Evolutionary conservation across 2,329 filamentous ascomycete genomes (phyloP).

Genomic region (Ampelomyces quisqualis): DNA sequence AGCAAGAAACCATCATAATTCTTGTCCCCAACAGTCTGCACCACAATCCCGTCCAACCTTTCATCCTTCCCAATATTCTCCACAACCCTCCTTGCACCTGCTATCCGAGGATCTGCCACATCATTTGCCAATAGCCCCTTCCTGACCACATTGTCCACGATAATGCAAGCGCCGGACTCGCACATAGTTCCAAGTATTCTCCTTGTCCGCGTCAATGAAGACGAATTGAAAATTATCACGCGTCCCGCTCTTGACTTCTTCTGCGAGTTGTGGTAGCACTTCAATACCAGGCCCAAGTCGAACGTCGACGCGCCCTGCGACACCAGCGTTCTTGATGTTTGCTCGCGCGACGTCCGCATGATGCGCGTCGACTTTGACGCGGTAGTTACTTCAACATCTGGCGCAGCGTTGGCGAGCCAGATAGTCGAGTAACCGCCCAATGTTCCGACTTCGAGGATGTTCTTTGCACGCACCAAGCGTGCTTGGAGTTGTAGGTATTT

Average conservation of each 20-base stretch:
- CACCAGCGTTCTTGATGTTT: constrained; percentile 47
- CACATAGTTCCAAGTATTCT: constrained; percentile 52
- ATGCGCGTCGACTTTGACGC: constrained; percentile 53
- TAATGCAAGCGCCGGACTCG: constrained; percentile 46
- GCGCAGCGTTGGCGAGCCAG: constrained; percentile 51
- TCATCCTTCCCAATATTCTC: constrained; percentile 48
- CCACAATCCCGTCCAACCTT: constrained; percentile 46
- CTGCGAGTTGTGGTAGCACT: constrained; percentile 43
- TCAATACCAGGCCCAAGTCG: constrained; percentile 50
- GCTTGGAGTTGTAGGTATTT: constrained; percentile 41
- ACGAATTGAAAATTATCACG: constrained; percentile 51
- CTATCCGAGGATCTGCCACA: constrained; percentile 25
- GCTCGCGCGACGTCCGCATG: constrained; percentile 51
- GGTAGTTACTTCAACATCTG: constrained; percentile 50
- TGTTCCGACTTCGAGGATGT: constrained; percentile 56
- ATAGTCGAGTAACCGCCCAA: constrained; percentile 58
- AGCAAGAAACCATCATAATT: constrained; percentile 51
- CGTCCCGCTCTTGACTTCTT: constrained; percentile 45
- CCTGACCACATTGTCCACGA: constrained; percentile 55
- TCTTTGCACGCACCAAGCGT: constrained; percentile 28
- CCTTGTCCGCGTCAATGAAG: constrained; percentile 57
- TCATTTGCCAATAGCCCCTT: constrained; percentile 42
- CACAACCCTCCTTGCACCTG: constrained; percentile 43
- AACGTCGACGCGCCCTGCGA: constrained; percentile 49
- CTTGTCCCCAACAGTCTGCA: constrained; percentile 53